phyloP scores from a whole-genome alignment of 208 protist genomes.

The Wallacemonas sp. region DNA sequence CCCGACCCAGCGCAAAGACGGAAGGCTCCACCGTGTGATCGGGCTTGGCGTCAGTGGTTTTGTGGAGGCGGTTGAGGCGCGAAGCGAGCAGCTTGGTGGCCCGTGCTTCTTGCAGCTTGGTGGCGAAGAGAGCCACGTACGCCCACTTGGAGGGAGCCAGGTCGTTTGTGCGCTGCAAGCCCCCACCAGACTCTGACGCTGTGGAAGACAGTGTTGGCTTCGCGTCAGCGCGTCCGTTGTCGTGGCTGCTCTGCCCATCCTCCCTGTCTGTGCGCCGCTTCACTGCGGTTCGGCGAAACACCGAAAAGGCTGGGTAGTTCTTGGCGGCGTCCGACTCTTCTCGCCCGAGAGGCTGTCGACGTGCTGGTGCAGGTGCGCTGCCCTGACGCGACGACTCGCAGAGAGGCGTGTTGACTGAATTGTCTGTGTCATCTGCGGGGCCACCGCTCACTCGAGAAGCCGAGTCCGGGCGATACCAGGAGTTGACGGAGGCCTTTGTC shows the following conservation, averaged over 20 bases:
- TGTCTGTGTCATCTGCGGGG: background rate
- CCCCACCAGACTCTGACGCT: background rate
- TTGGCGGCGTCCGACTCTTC: too few species aligned
- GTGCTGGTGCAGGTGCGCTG: background rate
- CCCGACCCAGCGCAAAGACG: background rate
- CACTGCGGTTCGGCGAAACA: background rate
- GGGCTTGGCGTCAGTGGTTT: background rate
- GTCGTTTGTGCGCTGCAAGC: background rate
- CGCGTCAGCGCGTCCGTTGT: too few species aligned
- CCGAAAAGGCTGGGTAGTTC: too few species aligned
- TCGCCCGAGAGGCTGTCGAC: too few species aligned
- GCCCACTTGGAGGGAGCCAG: conserved; percentile 3
- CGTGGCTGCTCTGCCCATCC: background rate
- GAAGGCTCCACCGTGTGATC: background rate
- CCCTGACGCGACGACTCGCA: too few species aligned
- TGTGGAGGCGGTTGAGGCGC: background rate
- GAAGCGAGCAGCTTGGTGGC: conserved; percentile 3
- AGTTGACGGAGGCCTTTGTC: background rate
- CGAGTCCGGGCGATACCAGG: background rate
- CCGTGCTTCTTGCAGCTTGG: background rate
- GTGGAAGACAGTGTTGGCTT: background rate
- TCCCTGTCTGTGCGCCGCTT: background rate
- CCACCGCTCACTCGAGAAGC: background rate
- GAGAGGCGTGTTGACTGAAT: background rate
- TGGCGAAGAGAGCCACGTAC: conserved; percentile 8